phyloP scores from a whole-genome alignment of 352 stramenopile genomes.

The Pythium volutum region DNA sequence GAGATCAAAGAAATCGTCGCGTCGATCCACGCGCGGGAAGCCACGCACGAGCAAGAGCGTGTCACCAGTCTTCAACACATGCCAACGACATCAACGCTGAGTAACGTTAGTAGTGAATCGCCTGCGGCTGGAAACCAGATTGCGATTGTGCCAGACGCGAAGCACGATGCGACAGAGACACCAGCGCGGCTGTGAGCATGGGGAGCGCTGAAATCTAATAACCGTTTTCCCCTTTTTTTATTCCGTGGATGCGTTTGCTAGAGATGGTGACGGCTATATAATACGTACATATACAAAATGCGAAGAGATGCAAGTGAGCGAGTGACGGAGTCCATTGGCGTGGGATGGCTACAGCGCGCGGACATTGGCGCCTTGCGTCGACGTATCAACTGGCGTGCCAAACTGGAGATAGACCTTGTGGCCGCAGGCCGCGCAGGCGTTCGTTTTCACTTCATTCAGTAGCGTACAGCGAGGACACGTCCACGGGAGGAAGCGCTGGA shows the following conservation, averaged over 20 bases:
- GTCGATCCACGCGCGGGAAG: slow-evolving; percentile 18
- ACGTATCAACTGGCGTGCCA: slow-evolving; percentile 5
- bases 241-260: background rate
- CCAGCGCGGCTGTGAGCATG: slow-evolving; percentile 1
- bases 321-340: background rate
- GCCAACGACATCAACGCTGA: background rate
- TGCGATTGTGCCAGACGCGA: slow-evolving; percentile 13
- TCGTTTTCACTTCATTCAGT: slow-evolving; percentile 39
- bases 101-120: too few species aligned
- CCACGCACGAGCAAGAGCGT: background rate
- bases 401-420: slow-evolving; percentile 24
- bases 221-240: background rate
- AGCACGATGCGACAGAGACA: slow-evolving; percentile 1
- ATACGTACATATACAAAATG: slow-evolving; percentile 7
- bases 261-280: background rate
- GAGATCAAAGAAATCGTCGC: slow-evolving; percentile 26
- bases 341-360: background rate
- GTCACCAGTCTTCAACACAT: background rate
- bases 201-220: background rate
- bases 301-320: background rate
- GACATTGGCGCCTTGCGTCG: background rate
- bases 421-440: slow-evolving; percentile 53
- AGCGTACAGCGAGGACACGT: slow-evolving; percentile 74
- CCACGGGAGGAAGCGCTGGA: slow-evolving; percentile 62
- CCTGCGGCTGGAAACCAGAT: slow-evolving; percentile 7